A percentile compares a stretch with the other conserved stretches of the same genome.
Conservation (phyloP, 768 basidiomycete genomes). For the Fomitopsis serialis region DNA sequence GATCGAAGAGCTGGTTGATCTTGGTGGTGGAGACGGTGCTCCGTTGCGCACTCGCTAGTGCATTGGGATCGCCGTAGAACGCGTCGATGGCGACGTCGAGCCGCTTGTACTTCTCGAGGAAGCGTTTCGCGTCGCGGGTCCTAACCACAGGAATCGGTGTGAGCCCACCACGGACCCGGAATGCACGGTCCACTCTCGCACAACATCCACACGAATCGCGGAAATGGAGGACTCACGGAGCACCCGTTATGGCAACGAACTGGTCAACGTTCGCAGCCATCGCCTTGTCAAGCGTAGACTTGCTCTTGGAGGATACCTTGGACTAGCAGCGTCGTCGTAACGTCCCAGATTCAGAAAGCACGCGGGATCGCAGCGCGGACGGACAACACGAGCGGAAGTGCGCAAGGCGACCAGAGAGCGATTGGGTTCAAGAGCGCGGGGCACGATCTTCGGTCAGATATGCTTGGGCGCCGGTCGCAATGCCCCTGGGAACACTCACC, state of each 20-base stretch:
- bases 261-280: conserved; percentile 46
- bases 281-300: conserved; percentile 10
- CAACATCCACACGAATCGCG: background rate
- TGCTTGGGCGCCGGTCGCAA: background rate
- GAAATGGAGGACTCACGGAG: conserved; percentile 46
- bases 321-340: background rate
- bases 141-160: conserved; percentile 17
- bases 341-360: background rate
- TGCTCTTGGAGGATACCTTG: conserved; percentile 1
- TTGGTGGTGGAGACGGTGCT: conserved; percentile 24
- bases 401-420: background rate
- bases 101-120: conserved; percentile 63
- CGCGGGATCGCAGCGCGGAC: background rate
- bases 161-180: too few relatives aligned
- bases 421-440: background rate
- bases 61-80: conserved; percentile 53
- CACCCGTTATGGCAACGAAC: conserved; percentile 64
- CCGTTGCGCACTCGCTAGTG: background rate
- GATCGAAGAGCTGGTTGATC: conserved; percentile 35
- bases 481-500: background rate
- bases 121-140: conserved; percentile 55
- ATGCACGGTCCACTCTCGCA: too few relatives aligned
- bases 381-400: background rate
- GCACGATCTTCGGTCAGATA: background rate
- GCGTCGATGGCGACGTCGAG: conserved; percentile 72